A percentile compares a stretch with the other conserved stretches of the same genome.
Conservation (phyloP, 495 filamentous ascomycete species). For the Xylaria venustula region DNA sequence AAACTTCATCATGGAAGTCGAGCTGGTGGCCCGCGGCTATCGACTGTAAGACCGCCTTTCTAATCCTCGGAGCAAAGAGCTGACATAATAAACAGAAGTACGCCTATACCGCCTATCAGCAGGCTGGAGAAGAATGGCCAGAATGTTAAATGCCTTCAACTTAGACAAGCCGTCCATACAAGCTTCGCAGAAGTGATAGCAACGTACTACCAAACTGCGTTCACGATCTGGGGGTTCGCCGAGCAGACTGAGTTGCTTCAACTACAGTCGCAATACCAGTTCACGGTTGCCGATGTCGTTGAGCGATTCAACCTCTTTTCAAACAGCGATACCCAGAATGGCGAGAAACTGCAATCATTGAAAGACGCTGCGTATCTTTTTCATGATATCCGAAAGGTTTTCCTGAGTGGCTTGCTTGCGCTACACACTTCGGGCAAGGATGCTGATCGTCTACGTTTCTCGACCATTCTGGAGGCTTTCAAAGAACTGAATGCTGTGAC, state of each 20-base stretch:
- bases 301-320: slow-evolving; percentile 49
- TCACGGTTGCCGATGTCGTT: slow-evolving; percentile 66
- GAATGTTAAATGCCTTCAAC: slow-evolving; percentile 70
- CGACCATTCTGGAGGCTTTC: slow-evolving; percentile 74
- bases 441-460: slow-evolving; percentile 77
- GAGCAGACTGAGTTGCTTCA: slow-evolving; percentile 63
- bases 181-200: slow-evolving; percentile 68
- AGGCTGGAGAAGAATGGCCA: slow-evolving; percentile 77
- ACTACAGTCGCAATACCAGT: slow-evolving; percentile 47
- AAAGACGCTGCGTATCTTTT: slow-evolving; percentile 77
- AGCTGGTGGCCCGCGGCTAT: slow-evolving; percentile 92
- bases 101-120: slow-evolving; percentile 79
- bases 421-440: slow-evolving; percentile 82
- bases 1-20: slow-evolving; percentile 91
- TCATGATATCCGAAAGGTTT: slow-evolving; percentile 75
- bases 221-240: slow-evolving; percentile 65
- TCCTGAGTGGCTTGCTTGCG: slow-evolving; percentile 82
- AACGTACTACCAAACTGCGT: slow-evolving; percentile 65
- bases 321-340: slow-evolving; percentile 64
- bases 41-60: slow-evolving; percentile 63
- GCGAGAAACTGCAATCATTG: slow-evolving; percentile 74
- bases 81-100: slow-evolving; percentile 63
- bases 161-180: slow-evolving; percentile 71
- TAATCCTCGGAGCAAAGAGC: slow-evolving; percentile 8
- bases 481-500: slow-evolving; percentile 58